These are phyloP conservation scores for Fusarium sp. DNA, from an alignment of 2,329 filamentous ascomycete species.

Conservation along the genomic window DNA sequence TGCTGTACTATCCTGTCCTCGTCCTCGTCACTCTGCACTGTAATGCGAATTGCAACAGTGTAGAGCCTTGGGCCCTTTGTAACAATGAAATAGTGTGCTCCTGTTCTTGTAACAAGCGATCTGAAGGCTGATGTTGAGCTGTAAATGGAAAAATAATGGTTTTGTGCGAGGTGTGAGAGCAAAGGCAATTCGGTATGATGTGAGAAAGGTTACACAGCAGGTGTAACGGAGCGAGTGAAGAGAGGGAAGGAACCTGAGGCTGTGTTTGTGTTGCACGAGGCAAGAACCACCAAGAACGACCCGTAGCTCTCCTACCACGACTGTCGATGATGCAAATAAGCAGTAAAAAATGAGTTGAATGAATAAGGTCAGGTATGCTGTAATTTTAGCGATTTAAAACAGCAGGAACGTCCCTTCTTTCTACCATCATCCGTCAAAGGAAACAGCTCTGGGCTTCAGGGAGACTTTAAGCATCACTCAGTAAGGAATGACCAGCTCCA, in stretches of 20 bases:
- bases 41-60: slow-evolving; percentile 6
- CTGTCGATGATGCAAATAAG: not conserved
- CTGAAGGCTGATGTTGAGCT: slow-evolving; percentile 18
- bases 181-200: slow-evolving; percentile 1
- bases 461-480: slow-evolving; percentile 39
- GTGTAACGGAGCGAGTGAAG: slow-evolving; percentile 31
- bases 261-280: slow-evolving; percentile 31
- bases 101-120: slow-evolving; percentile 4
- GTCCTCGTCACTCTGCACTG: not conserved
- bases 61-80: slow-evolving; percentile 2
- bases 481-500: slow-evolving; percentile 36
- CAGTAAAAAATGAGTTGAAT: slow-evolving; percentile 5
- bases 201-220: slow-evolving; percentile 29
- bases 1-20: slow-evolving; percentile 5
- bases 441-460: slow-evolving; percentile 32
- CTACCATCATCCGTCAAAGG: not conserved
- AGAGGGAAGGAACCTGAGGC: slow-evolving; percentile 12
- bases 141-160: slow-evolving; percentile 17
- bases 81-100: slow-evolving; percentile 26
- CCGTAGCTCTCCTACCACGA: slow-evolving; percentile 9
- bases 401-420: slow-evolving; percentile 4
- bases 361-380: slow-evolving; percentile 8
- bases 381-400: slow-evolving; percentile 4
- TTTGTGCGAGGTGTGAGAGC: slow-evolving; percentile 31
- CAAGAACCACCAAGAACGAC: slow-evolving; percentile 28